Evolutionary conservation across 441 rosid species (phyloP).

Genomic region (Isatis lusitanica): DNA sequence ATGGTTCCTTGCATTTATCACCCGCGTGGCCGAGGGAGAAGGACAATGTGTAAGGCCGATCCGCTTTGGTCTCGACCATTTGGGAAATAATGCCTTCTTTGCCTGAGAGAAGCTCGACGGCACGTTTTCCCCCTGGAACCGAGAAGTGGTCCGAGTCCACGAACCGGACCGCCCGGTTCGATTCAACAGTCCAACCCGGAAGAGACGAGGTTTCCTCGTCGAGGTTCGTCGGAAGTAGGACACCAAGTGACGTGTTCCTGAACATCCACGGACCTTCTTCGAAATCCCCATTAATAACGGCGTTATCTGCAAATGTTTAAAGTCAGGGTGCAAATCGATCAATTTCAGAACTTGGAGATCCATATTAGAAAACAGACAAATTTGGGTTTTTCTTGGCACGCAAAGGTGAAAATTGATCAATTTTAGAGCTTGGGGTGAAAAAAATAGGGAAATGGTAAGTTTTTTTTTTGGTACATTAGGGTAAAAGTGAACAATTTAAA

Average conservation of each 20-base stretch:
- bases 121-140: slow-evolving; percentile 81
- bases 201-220: slow-evolving; percentile 80
- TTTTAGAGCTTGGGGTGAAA: background rate
- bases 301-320: slow-evolving; percentile 54
- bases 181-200: slow-evolving; percentile 93
- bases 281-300: slow-evolving; percentile 77
- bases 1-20: slow-evolving; percentile 86
- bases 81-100: slow-evolving; percentile 95
- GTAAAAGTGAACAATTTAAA: background rate
- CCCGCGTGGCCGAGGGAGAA: slow-evolving; percentile 78
- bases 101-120: slow-evolving; percentile 81
- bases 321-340: background rate
- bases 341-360: background rate
- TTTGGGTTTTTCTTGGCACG: background rate
- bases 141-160: slow-evolving; percentile 81
- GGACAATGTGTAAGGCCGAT: slow-evolving; percentile 53
- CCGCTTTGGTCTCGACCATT: slow-evolving; percentile 72
- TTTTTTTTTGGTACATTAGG: background rate
- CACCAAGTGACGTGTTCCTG: slow-evolving; percentile 76
- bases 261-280: slow-evolving; percentile 98
- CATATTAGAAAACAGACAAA: background rate
- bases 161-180: slow-evolving; percentile 85
- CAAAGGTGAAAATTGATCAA: background rate
- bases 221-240: slow-evolving; percentile 81
- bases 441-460: background rate